Base-by-base conservation (phyloP, 345 rosid genomes). In the Erucastrum elatum region DNA sequence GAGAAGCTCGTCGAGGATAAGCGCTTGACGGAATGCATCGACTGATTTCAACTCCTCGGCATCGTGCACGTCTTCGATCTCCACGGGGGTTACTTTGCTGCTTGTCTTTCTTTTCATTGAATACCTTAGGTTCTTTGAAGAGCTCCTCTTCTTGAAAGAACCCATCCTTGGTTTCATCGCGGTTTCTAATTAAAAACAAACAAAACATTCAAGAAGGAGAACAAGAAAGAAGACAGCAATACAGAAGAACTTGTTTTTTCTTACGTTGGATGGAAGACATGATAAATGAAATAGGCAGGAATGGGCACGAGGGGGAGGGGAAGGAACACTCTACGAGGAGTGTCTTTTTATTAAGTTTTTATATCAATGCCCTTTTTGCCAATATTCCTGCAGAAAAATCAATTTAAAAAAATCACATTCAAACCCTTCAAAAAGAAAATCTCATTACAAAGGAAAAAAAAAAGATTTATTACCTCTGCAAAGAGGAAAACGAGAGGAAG, bases 11-110 rank as follows among this genome's bases (percentile, higher is more conserved):
- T 95, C 98, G 68, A 84, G 77, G 3, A 88, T 83, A 68, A 95
- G 96, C 3, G 79, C 85, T 77, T 91, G 96, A 16, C 97, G 93
- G 55, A 95, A 86, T 34, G 93, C 92, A 60, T 91, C 98, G 5
- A 95, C 98, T 0, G 88, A 86, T 82, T 89, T 83, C 72, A 84
- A 31, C 81, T 95, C 98, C 81, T 93, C 94, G 0, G 86, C 87
- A 56, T 94, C 93, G 60, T 85, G 98, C 0, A 68, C 84, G 61
- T 82, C 81, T 74, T 82, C 89, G 27, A 91, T 94, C 74, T 89
- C 89, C 31, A 87, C 29, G 11, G 97, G 85, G 83, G 87, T 80
- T 29, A 95, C 93, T 77, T 86, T 90, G 80, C 98, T 87, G 71
- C 98, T 93, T 79, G 91, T 87, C 79, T 89, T 87, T 31, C 85